Evolutionary conservation across 2,329 filamentous ascomycete genomes (phyloP), one percentile per base, ranked within the genome.

Genomic region (Verticillium dahliae): DNA sequence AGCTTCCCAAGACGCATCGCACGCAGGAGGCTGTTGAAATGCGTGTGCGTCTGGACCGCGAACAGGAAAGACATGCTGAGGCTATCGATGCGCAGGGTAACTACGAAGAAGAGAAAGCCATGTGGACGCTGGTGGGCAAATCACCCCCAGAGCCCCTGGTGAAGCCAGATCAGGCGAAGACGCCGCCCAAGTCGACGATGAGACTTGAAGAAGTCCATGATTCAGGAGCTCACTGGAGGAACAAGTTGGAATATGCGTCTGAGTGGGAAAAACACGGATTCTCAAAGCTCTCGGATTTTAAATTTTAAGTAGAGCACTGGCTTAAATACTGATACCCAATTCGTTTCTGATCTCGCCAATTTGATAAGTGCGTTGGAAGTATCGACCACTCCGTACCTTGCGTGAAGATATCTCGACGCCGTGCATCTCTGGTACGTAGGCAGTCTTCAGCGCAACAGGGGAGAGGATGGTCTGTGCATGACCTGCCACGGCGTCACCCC

Each of bases 81-180:
- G 67, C 70, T 3, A 63, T 72, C 14, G 81, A 84, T 63, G 70
- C 71, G 15, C 71, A 71, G 45, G 73, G 71, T 1, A 78, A 75
- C 60, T 72, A 72, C 54, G 66, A 70, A 31, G 80, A 79, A 37
- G 81, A 84, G 66, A 63, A 66, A 33, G 69, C 73, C 56, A 71
- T 84, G 72, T 83, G 81, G 81, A 67, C 69, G 10, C 62, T 82
- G 15, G 63, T 83, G 22, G 74, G 75, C 50, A 72, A 70, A 67
- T 68, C 71, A 37, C 76, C 78, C 2, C 76, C 75, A 0, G 68
- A 69, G 62, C 71, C 71, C 33, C 52, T 74, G 56, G 68, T 70
- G 7, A 75, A 69, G 65, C 63, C 68, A 33, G 69, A 70, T 6
- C 68, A 72, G 22, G 70, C 71, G 1, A 71, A 69, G 4, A 67